A percentile compares a stretch with the other conserved stretches of the same genome.
Evolutionary conservation across 768 basidiomycete species (phyloP).

Genomic region (Tremella mesenterica): DNA sequence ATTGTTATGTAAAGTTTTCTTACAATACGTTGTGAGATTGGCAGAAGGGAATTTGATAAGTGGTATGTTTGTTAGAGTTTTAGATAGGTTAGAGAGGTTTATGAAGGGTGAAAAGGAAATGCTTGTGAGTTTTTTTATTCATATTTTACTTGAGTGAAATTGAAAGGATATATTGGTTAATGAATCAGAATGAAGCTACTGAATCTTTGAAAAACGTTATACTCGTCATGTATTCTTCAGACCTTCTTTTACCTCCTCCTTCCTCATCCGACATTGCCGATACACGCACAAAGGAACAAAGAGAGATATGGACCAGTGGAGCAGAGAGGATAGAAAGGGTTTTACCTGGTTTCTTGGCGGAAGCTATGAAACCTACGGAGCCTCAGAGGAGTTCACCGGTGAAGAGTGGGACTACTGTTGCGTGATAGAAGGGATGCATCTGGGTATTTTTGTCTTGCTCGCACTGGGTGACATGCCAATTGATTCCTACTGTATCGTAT

Average conservation of each 20-base stretch:
- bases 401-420: too few species aligned
- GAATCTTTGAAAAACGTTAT: slow-evolving; percentile 96
- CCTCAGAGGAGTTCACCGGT: too few species aligned
- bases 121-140: slow-evolving; percentile 68
- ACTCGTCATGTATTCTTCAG: slow-evolving; percentile 86
- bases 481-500: too few species aligned
- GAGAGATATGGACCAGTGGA: slow-evolving; percentile 67
- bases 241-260: slow-evolving; percentile 57
- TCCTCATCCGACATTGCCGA: slow-evolving; percentile 3
- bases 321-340: slow-evolving; percentile 81
- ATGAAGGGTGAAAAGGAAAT: slow-evolving; percentile 83
- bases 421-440: too few species aligned
- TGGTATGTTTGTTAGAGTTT: slow-evolving; percentile 75
- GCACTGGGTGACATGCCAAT: too few species aligned
- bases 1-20: slow-evolving; percentile 89
- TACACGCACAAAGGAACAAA: slow-evolving; percentile 27
- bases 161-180: neutral
- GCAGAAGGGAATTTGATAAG: slow-evolving; percentile 52
- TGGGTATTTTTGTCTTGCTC: too few species aligned
- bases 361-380: slow-evolving; percentile 13
- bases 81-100: slow-evolving; percentile 78
- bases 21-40: slow-evolving; percentile 79
- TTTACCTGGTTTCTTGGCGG: slow-evolving; percentile 72
- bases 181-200: slow-evolving; percentile 73
- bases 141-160: neutral